Evolutionary conservation across 2,329 filamentous ascomycete species (phyloP).

Genomic region (Aspergillus glaucus): DNA sequence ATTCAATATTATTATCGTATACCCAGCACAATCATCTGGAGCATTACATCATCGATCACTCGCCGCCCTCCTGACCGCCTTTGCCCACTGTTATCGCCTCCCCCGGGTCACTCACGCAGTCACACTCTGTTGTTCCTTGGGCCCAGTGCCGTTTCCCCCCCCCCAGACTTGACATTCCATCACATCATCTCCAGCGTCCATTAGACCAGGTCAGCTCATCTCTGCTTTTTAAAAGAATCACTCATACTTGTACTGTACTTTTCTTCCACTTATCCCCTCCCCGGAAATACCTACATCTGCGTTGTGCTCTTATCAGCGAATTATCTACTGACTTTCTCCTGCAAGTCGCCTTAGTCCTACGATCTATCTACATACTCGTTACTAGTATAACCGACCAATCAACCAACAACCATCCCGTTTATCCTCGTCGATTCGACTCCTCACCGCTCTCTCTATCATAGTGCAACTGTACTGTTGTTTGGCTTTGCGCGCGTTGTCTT

Average conservation of each 20-base stretch:
- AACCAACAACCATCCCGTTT: too few species aligned
- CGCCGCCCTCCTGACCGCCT: conserved; percentile 28
- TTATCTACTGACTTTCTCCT: too few species aligned
- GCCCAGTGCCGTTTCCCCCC: conserved; percentile 17
- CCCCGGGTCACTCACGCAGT: neutral
- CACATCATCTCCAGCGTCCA: conserved; percentile 24
- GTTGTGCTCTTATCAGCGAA: neutral
- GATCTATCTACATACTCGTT: too few species aligned
- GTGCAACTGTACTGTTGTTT: too few species aligned
- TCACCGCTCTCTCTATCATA: too few species aligned
- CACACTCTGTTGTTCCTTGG: conserved; percentile 16
- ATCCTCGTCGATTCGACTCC: too few species aligned
- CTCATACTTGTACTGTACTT: neutral
- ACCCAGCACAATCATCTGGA: too few species aligned
- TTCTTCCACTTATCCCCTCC: neutral
- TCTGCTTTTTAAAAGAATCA: conserved; percentile 1
- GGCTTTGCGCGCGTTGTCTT: too few species aligned
- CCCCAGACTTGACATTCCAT: conserved; percentile 13
- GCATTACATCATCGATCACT: neutral
- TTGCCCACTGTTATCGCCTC: conserved; percentile 26
- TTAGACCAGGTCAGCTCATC: conserved; percentile 7
- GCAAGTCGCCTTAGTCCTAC: too few species aligned
- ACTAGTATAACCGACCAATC: too few species aligned
- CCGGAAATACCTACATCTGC: neutral
- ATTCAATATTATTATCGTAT: too few species aligned